Evolutionary conservation across 371 early-diverging fungal genomes (phyloP).

Genomic region (Zancudomyces culisetae): DNA sequence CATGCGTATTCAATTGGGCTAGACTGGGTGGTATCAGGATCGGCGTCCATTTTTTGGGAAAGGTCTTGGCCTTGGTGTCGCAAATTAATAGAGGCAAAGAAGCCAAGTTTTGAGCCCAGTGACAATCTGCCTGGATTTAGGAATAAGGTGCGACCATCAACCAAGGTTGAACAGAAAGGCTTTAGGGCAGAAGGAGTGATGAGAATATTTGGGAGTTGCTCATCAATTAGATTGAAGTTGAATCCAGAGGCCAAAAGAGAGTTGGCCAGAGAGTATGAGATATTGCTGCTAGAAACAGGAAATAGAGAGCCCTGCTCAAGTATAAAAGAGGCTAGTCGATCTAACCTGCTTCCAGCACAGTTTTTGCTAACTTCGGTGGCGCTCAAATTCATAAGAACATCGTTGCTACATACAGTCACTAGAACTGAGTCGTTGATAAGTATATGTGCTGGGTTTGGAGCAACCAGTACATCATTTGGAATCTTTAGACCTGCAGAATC

Average conservation of each 20-base stretch:
- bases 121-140: background rate
- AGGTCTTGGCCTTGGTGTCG: too few relatives aligned
- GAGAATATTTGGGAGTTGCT: background rate
- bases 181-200: conserved; percentile 1
- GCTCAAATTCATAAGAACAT: background rate
- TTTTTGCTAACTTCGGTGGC: background rate
- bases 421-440: background rate
- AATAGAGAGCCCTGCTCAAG: background rate
- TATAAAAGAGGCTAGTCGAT: background rate
- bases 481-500: background rate
- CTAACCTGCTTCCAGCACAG: background rate
- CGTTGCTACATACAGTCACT: background rate
- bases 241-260: background rate
- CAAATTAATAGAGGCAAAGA: too few relatives aligned
- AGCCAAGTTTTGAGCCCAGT: too few relatives aligned
- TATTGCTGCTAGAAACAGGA: too few relatives aligned
- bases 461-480: background rate
- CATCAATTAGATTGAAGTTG: background rate
- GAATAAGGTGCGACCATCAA: background rate
- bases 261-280: too few relatives aligned
- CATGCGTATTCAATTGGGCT: too few relatives aligned
- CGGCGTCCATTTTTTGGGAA: too few relatives aligned
- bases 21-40: too few relatives aligned
- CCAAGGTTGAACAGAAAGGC: background rate
- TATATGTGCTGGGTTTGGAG: background rate